phyloP scores from a whole-genome alignment of 2,329 filamentous ascomycete species.

The Arthrinium puccinioides region DNA sequence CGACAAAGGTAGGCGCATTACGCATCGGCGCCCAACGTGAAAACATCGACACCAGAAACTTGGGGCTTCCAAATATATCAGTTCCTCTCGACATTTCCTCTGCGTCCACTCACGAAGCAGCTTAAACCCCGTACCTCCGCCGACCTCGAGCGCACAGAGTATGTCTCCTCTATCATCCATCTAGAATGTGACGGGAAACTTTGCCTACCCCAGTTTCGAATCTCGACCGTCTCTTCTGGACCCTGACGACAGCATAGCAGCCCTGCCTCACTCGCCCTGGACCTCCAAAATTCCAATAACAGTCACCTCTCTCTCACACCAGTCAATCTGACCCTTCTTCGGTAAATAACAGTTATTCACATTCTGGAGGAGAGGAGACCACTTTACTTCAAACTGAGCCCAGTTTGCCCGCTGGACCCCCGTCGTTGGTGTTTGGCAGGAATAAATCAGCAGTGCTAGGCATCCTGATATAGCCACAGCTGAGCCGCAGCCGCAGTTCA shows the following conservation, averaged over 20 bases:
- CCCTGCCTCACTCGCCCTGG: slow-evolving; percentile 1
- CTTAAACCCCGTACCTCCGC: neutral
- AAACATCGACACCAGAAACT: slow-evolving; percentile 3
- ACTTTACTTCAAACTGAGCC: too few relatives aligned
- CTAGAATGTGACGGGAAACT: too few relatives aligned
- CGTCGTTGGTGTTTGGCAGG: too few relatives aligned
- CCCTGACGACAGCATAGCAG: neutral
- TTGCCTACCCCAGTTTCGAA: slow-evolving; percentile 1
- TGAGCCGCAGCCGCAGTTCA: too few relatives aligned
- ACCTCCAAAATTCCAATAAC: neutral
- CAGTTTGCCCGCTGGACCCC: too few relatives aligned
- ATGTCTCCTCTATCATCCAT: too few relatives aligned
- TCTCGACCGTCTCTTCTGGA: neutral
- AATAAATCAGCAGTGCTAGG: too few relatives aligned
- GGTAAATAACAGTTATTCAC: too few relatives aligned
- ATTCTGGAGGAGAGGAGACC: too few relatives aligned
- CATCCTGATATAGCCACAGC: too few relatives aligned
- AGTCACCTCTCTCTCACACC: neutral
- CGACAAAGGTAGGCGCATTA: slow-evolving; percentile 9
- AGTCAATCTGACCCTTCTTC: too few relatives aligned
- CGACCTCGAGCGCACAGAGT: neutral
- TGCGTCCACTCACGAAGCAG: neutral
- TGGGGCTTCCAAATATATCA: neutral
- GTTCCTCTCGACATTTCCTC: slow-evolving; percentile 1
- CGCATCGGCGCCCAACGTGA: slow-evolving; percentile 14